Conservation (phyloP, 2,329 filamentous ascomycete genomes). For the Alternaria brassicicola region DNA sequence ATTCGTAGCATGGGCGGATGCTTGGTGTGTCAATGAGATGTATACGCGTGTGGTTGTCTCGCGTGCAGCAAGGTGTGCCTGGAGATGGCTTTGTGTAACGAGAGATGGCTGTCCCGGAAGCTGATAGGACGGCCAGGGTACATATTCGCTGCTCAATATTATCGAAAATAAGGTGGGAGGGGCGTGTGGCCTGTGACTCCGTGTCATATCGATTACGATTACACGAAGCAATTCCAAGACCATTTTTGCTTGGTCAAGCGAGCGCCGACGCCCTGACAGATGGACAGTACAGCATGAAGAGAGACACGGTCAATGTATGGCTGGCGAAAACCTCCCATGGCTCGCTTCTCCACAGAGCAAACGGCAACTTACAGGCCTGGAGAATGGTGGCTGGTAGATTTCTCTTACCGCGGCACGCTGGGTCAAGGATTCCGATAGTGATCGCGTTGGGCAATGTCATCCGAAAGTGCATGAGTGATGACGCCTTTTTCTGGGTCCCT, state of each 20-base stretch:
- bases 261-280: constrained; percentile 13
- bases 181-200: constrained; percentile 1
- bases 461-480: constrained; percentile 12
- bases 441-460: constrained; percentile 11
- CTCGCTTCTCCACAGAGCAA: background rate
- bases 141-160: constrained; percentile 2
- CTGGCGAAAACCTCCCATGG: background rate
- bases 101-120: background rate
- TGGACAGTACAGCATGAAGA: background rate
- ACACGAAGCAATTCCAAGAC: constrained; percentile 16
- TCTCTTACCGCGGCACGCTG: background rate
- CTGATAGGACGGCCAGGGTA: constrained; percentile 8
- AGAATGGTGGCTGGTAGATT: background rate
- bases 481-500: background rate
- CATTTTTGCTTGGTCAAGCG: constrained; percentile 24
- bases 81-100: constrained; percentile 8
- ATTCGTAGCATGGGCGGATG: background rate
- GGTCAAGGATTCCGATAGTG: background rate
- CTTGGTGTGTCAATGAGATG: background rate
- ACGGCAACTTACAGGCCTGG: background rate
- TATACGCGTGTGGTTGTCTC: constrained; percentile 4
- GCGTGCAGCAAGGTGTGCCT: constrained; percentile 8
- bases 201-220: constrained; percentile 19
- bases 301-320: background rate
- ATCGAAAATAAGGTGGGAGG: constrained; percentile 5